These are phyloP conservation scores for Phytophthora fragariaefolia DNA, from an alignment of 352 stramenopile genomes.

Conservation along the genomic window DNA sequence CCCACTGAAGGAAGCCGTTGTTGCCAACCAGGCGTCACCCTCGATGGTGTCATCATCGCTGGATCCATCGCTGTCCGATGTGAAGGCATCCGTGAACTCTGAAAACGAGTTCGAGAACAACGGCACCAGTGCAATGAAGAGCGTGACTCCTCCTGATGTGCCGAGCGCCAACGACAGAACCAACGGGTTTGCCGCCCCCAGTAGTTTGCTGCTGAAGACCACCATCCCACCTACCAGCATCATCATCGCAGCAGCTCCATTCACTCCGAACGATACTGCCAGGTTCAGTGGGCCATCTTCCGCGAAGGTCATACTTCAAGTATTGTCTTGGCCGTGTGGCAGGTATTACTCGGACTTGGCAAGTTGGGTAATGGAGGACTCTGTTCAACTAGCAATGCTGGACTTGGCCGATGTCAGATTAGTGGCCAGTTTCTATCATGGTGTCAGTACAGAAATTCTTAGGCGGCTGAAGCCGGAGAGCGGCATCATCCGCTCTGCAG, in stretches of 20 bases:
- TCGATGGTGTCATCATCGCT: conserved; percentile 24
- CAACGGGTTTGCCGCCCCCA: conserved; percentile 54
- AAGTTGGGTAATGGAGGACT: conserved; percentile 18
- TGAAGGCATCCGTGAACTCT: conserved; percentile 40
- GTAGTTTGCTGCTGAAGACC: conserved; percentile 56
- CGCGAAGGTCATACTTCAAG: conserved; percentile 26
- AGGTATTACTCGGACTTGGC: conserved; percentile 4
- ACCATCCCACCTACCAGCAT: conserved; percentile 60
- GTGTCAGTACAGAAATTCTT: neutral
- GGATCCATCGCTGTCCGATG: conserved; percentile 24
- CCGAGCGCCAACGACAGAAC: conserved; percentile 56
- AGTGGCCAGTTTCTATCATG: conserved; percentile 25
- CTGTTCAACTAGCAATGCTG: conserved; percentile 8
- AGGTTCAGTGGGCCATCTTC: conserved; percentile 18
- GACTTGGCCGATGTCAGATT: conserved; percentile 5
- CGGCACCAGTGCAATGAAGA: conserved; percentile 72
- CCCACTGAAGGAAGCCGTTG: conserved; percentile 83
- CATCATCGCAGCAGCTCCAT: conserved; percentile 45
- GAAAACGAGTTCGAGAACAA: conserved; percentile 53
- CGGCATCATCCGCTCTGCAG: conserved; percentile 1
- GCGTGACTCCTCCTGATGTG: conserved; percentile 64
- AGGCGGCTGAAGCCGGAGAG: conserved; percentile 6
- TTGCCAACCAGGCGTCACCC: conserved; percentile 70
- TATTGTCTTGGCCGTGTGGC: neutral
- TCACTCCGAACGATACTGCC: conserved; percentile 41